phyloP scores from a whole-genome alignment of 495 filamentous ascomycete species.

The Aspergillus coremiiformis region DNA sequence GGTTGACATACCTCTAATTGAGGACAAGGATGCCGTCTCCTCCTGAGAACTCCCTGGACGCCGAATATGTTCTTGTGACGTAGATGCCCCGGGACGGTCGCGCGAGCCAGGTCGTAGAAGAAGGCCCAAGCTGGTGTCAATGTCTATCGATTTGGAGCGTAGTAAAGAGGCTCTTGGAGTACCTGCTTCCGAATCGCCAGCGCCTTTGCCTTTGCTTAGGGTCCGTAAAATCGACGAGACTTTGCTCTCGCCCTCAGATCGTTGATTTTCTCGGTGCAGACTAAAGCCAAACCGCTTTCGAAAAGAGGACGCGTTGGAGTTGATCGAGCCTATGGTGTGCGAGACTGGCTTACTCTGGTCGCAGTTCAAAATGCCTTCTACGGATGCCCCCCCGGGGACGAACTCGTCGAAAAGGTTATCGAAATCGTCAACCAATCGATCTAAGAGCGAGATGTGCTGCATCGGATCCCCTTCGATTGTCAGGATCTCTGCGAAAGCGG shows the following conservation, averaged over 20 bases:
- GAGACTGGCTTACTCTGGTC: conserved; percentile 44
- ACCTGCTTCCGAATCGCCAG: conserved; percentile 45
- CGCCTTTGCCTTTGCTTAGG: conserved; percentile 72
- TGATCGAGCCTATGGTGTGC: conserved; percentile 49
- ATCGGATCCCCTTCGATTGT: conserved; percentile 69
- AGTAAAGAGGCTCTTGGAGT: conserved; percentile 58
- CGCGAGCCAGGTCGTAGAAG: conserved; percentile 58
- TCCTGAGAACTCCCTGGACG: conserved; percentile 43
- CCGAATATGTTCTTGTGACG: conserved; percentile 37
- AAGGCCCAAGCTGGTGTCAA: conserved; percentile 45
- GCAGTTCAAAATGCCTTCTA: conserved; percentile 36
- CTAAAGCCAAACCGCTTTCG: conserved; percentile 77
- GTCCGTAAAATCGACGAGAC: conserved; percentile 77
- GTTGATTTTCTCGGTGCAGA: conserved; percentile 63
- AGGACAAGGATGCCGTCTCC: conserved; percentile 29
- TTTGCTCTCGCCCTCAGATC: conserved; percentile 60
- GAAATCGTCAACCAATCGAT: conserved; percentile 87
- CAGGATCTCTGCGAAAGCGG: conserved; percentile 83
- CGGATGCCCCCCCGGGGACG: conserved; percentile 37
- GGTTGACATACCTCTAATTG: conserved; percentile 27
- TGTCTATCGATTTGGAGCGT: conserved; percentile 78
- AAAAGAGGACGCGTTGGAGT: conserved; percentile 74
- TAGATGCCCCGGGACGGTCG: conserved; percentile 49
- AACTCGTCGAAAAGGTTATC: conserved; percentile 78
- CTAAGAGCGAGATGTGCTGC: conserved; percentile 82